Evolutionary conservation across 1,139 yeast genomes (phyloP), one percentile per base, ranked within the genome.

Genomic region (Sugiyamaella xylanicola): DNA sequence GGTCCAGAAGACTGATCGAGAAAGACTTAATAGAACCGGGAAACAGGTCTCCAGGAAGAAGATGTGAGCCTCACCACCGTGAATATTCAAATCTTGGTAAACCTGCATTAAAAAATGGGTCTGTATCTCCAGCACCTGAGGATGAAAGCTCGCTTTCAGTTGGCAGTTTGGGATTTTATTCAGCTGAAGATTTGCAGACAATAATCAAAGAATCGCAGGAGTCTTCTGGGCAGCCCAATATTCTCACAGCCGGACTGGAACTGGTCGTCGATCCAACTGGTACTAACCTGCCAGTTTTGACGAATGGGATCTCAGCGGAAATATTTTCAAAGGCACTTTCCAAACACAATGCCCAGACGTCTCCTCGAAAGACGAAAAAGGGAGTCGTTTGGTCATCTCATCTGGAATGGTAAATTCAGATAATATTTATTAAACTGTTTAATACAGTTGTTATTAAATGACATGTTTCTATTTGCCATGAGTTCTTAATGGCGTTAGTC

Each of bases 11-110:
- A 16, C 51, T 60, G 21, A 48, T 56, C 16, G 64, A 62, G 39
- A 46, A 54, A 32, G 61, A 56, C 15, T 41, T 49, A 22, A 36
- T 45, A 5, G 63, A 59, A n/a, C 42, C 53, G 3, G 48, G 59
- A 5, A 53, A 48, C 17, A 35, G 59, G 49, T 59, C 63, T 5
- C 63, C 64, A 7, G 63, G 59, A 13, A 50, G 66, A 25, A 43
- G 61, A 15, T 63, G 63, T 45, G 63, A 54, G 29, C 66, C 66
- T 3, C 55, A 55, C 29, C 66, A 63, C 44, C 48, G 61, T 29
- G 59, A 58, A 15, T 40, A 35, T 42, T 36, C 51, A 2, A 29
- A 40, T 5, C 60, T 59, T 0, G 56, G 56, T 1, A 56, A 51
- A 46, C 56, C 65, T 2, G 52, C 56, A 2, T 50, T 63, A n/a